Evolutionary conservation across 306 rosid genomes (phyloP), one percentile per base, ranked within the genome.

Genomic region (Parietaria judaica): DNA sequence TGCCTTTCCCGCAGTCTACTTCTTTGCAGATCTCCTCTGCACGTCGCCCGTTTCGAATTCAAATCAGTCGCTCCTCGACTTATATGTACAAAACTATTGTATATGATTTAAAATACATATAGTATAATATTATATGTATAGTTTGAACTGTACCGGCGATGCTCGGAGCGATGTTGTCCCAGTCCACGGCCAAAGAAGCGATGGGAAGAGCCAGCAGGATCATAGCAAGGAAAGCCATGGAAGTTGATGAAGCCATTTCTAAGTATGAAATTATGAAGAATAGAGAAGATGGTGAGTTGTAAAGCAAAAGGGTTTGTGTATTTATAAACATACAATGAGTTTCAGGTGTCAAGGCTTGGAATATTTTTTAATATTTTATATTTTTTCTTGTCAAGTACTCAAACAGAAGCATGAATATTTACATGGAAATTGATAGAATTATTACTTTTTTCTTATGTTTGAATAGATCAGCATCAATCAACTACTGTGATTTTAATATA

Each of bases 1-100:
- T 73, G 69, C 97, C 97, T 47, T 68, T 85, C 53, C 97, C 97
- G 57, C 97, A 90, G 59, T 85, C 84, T 39, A 90, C 79, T 44
- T 74, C 68, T 0, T 83, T 75, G 37, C 97, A 90, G 31, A 83
- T 13, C 61, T 70, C 39, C 7, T 2, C 97, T 90, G 81, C 55
- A 46, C 8, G 8, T 46, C 13, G 50, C 13, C 8, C 13, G 50
- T 46, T 46, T 46, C 8, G 50, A 7, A 7, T 7, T 7, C 50
- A 46, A 46, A 7, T 46, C 13, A 46, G 8, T 8, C 8, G 50
- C 13, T 13, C 13, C 3, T 46, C 13, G 50, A 46, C 13, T 46
- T 46, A 46, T 46, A 46, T 13, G 13, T 13, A 46, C 50, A 46
- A 46, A 46, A 46, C 8, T 8, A 7, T 13, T 46, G n/a, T 46